These are phyloP conservation scores for Rhynchosporium agropyri DNA, from an alignment of 2,329 filamentous ascomycete genomes.

Conservation along the genomic window DNA sequence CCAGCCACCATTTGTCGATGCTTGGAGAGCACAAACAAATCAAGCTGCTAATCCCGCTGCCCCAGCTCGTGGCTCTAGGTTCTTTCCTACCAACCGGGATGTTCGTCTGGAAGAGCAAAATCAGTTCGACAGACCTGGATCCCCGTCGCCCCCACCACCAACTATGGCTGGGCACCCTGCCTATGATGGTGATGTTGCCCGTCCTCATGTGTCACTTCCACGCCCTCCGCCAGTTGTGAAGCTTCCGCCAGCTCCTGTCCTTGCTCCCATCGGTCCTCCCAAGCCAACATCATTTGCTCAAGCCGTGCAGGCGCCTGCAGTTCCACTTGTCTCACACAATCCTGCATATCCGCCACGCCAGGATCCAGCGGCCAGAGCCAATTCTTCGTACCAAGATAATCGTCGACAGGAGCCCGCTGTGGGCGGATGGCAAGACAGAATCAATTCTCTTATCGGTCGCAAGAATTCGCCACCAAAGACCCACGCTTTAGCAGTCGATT, in stretches of 20 bases:
- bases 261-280: constrained; percentile 47
- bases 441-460: constrained; percentile 74
- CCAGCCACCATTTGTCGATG: constrained; percentile 39
- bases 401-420: constrained; percentile 37
- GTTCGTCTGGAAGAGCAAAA: constrained; percentile 47
- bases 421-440: constrained; percentile 75
- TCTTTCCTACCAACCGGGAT: constrained; percentile 59
- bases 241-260: constrained; percentile 61
- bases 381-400: constrained; percentile 46
- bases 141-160: constrained; percentile 73
- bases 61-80: constrained; percentile 58
- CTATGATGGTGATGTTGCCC: constrained; percentile 66
- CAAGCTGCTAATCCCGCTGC: constrained; percentile 44
- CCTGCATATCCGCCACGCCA: constrained; percentile 30
- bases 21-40: constrained; percentile 36
- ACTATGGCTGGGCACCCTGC: constrained; percentile 71
- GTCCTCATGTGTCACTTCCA: constrained; percentile 71
- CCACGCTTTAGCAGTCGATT: constrained; percentile 65
- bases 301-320: constrained; percentile 43
- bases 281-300: constrained; percentile 49
- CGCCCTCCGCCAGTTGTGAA: constrained; percentile 75
- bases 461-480: constrained; percentile 61
- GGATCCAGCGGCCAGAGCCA: constrained; percentile 45
- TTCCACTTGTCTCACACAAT: constrained; percentile 28
- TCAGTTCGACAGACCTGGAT: constrained; percentile 47